These are phyloP conservation scores for Mycena epipterygia DNA, from an alignment of 768 basidiomycete species.

Conservation along the genomic window DNA sequence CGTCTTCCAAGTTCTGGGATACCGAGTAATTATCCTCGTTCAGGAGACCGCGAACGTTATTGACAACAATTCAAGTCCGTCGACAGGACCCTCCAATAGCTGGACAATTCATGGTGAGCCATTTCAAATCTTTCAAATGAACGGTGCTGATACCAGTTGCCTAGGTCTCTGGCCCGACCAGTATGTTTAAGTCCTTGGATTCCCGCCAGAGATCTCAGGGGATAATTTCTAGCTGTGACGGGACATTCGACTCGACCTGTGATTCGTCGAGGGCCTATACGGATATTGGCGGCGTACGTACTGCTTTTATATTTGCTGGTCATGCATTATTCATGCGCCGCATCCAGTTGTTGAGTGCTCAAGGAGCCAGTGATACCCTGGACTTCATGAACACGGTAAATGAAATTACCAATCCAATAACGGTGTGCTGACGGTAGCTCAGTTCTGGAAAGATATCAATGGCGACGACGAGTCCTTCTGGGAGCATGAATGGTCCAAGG, in stretches of 20 bases:
- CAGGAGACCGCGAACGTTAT: neutral
- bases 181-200: conserved; percentile 47
- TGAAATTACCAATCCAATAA: neutral
- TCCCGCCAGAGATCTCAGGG: neutral
- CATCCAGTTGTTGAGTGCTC: conserved; percentile 65
- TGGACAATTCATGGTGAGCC: conserved; percentile 84
- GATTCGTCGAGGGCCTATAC: conserved; percentile 63
- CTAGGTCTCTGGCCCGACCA: conserved; percentile 78
- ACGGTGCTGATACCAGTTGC: conserved; percentile 19
- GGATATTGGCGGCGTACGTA: conserved; percentile 55
- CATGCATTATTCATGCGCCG: neutral
- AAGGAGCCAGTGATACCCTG: conserved; percentile 72
- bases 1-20: conserved; percentile 74
- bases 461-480: conserved; percentile 76
- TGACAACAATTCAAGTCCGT: conserved; percentile 44
- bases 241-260: conserved; percentile 58
- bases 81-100: conserved; percentile 72
- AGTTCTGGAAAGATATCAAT: conserved; percentile 75
- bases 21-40: conserved; percentile 53
- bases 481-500: conserved; percentile 84
- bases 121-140: neutral
- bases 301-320: neutral
- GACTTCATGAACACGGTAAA: conserved; percentile 66
- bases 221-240: conserved; percentile 65
- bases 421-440: neutral